Conservation (phyloP, 2,329 filamentous ascomycete genomes). For the Lasiodiplodia theobromae region DNA sequence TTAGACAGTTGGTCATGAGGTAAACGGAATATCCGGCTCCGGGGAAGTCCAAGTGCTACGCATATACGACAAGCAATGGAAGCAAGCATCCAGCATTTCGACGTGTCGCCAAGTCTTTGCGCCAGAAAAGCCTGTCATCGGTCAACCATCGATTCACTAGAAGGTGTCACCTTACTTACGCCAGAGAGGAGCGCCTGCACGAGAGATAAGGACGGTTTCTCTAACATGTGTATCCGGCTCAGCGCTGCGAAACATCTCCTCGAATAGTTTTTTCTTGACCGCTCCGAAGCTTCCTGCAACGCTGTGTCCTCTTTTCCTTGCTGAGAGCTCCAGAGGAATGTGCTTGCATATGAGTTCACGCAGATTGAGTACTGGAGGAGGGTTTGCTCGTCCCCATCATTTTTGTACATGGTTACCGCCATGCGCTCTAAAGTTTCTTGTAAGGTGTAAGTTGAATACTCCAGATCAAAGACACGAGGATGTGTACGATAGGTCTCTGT, state of each 20-base stretch:
- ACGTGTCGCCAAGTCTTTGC: slow-evolving; percentile 43
- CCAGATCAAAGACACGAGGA: neutral
- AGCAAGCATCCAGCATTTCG: slow-evolving; percentile 42
- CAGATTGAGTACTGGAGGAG: slow-evolving; percentile 42
- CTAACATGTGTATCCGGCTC: slow-evolving; percentile 40
- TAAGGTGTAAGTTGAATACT: slow-evolving; percentile 33
- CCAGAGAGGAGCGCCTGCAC: slow-evolving; percentile 42
- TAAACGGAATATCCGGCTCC: slow-evolving; percentile 18
- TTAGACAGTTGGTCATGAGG: slow-evolving; percentile 34
- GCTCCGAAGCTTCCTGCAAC: slow-evolving; percentile 38
- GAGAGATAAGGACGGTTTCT: slow-evolving; percentile 38
- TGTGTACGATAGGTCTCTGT: neutral
- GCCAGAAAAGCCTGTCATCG: slow-evolving; percentile 38
- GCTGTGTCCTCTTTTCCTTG: slow-evolving; percentile 37
- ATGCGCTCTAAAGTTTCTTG: slow-evolving; percentile 41
- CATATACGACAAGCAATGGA: slow-evolving; percentile 42
- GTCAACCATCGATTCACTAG: neutral
- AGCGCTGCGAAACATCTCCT: slow-evolving; percentile 41
- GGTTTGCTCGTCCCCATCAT: slow-evolving; percentile 39
- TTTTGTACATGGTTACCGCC: slow-evolving; percentile 40
- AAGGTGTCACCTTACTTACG: slow-evolving; percentile 32
- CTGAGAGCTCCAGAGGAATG: slow-evolving; percentile 35
- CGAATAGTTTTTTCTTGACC: slow-evolving; percentile 40
- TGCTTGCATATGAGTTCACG: slow-evolving; percentile 40
- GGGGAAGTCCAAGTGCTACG: slow-evolving; percentile 42